These are phyloP conservation scores for Elaeis guineensis DNA, from an alignment of 176 grass and related monocot species.

Conservation along the genomic window DNA sequence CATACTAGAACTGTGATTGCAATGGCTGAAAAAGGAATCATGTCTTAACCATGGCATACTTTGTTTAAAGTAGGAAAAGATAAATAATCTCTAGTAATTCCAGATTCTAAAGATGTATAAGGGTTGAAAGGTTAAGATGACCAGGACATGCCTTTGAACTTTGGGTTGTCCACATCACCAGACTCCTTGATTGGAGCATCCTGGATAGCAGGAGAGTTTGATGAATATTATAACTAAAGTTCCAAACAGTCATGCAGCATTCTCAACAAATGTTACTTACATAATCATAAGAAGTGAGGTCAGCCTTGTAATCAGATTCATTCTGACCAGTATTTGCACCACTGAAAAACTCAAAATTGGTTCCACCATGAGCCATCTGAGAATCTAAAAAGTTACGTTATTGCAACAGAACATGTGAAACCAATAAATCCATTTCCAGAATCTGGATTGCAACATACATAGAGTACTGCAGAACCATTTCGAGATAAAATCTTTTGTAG, in stretches of 20 bases:
- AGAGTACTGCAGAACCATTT: slow-evolving; percentile 93
- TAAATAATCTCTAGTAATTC: too few relatives aligned
- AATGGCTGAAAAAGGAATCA: too few relatives aligned
- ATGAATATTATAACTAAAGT: slow-evolving; percentile 6
- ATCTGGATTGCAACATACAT: slow-evolving; percentile 50
- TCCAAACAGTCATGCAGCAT: slow-evolving; percentile 1
- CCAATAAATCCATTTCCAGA: slow-evolving; percentile 27
- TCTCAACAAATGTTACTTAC: slow-evolving; percentile 26
- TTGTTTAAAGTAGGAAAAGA: too few relatives aligned
- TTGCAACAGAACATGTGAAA: slow-evolving; percentile 13
- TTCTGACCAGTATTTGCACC: slow-evolving; percentile 94
- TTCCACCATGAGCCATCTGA: slow-evolving; percentile 99
- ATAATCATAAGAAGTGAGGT: slow-evolving; percentile 96
- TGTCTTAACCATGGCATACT: too few relatives aligned
- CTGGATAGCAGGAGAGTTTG: slow-evolving; percentile 25
- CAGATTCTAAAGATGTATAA: background rate
- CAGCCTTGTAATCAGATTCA: slow-evolving; percentile 80
- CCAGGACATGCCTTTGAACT: slow-evolving; percentile 69
- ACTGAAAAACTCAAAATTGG: slow-evolving; percentile 91
- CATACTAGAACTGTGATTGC: too few relatives aligned
- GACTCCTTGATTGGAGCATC: slow-evolving; percentile 97
- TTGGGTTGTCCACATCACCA: slow-evolving; percentile 76
- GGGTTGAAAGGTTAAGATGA: background rate
- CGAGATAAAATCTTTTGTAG: slow-evolving; percentile 64
- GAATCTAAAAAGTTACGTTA: slow-evolving; percentile 24